Percentiles rank a stretch among this genome's conserved stretches.
Conservation (phyloP, 208 protist species). For the Trypanosoma avium region DNA sequence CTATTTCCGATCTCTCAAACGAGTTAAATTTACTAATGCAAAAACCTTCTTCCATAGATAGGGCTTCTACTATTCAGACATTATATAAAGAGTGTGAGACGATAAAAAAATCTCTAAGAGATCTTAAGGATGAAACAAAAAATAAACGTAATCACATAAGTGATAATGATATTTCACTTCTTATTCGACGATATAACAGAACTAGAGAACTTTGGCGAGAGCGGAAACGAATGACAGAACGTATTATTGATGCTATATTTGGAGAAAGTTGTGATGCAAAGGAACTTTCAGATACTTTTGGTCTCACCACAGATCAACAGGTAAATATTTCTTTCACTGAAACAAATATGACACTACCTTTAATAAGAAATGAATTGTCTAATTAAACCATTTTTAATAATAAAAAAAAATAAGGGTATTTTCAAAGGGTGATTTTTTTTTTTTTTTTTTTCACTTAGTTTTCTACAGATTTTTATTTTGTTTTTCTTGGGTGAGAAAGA, state of each 20-base stretch:
- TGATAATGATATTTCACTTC: constrained; percentile 19
- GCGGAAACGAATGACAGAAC: constrained; percentile 60
- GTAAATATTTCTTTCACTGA: constrained; percentile 49
- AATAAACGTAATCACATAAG: constrained; percentile 3
- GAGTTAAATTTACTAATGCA: constrained; percentile 17
- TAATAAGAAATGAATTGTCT: constrained; percentile 12
- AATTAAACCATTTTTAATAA: too few relatives aligned
- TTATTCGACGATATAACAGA: constrained; percentile 43
- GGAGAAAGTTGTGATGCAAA: constrained; percentile 47
- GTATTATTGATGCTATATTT: constrained; percentile 62
- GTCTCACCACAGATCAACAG: constrained; percentile 63
- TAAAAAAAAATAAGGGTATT: background rate
- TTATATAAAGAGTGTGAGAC: constrained; percentile 18
- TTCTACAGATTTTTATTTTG: background rate
- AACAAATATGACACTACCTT: constrained; percentile 50
- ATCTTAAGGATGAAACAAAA: constrained; percentile 1
- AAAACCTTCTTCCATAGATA: constrained; percentile 4
- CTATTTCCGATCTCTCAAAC: constrained; percentile 9
- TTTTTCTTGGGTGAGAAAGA: too few relatives aligned
- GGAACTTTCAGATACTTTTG: constrained; percentile 53
- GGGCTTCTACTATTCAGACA: constrained; percentile 6
- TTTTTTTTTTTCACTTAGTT: background rate
- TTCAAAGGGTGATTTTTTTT: background rate
- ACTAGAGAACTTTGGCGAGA: constrained; percentile 65
- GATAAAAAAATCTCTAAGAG: constrained; percentile 10